A percentile compares a stretch with the other conserved stretches of the same genome.
phyloP scores from a whole-genome alignment of 2,329 filamentous ascomycete genomes.

The Ilyonectria robusta region DNA sequence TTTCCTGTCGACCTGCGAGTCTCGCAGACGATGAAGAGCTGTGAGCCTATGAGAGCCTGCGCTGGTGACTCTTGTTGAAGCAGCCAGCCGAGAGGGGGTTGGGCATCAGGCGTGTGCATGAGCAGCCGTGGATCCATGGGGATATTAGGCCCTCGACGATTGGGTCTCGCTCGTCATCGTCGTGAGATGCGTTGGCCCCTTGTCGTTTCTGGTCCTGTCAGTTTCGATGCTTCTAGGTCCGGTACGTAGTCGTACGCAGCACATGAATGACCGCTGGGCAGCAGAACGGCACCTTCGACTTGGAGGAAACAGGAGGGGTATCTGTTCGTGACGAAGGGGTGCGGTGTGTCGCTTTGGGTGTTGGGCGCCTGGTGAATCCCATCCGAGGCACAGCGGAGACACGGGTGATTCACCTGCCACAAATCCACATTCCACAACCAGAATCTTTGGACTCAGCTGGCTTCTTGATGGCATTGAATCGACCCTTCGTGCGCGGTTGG shows the following conservation, averaged over 20 bases:
- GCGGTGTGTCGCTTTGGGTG: conserved; percentile 9
- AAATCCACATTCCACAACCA: conserved; percentile 18
- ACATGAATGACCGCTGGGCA: conserved; percentile 16
- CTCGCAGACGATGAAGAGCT: conserved; percentile 15
- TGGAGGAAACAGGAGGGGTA: conserved; percentile 25
- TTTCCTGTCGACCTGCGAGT: conserved; percentile 18
- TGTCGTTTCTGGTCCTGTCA: conserved; percentile 17
- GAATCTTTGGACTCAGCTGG: background rate
- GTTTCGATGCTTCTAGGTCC: conserved; percentile 16
- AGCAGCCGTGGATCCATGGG: conserved; percentile 30
- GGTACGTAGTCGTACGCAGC: conserved; percentile 17
- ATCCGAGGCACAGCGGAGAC: conserved; percentile 22
- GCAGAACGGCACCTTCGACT: conserved; percentile 4
- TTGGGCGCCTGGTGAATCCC: conserved; percentile 26
- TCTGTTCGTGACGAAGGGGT: conserved; percentile 21
- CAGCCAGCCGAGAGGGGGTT: conserved; percentile 36
- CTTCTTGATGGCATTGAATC: conserved; percentile 10
- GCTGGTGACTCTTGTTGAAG: conserved; percentile 23
- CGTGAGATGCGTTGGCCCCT: conserved; percentile 30
- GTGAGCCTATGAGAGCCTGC: conserved; percentile 26
- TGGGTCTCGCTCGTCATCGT: conserved; percentile 33
- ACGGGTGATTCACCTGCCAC: conserved; percentile 25
- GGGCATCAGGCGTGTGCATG: conserved; percentile 44
- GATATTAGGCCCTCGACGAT: conserved; percentile 26
- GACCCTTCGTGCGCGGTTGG: conserved; percentile 5